These are phyloP conservation scores for Leccinum sublutescens DNA, from an alignment of 768 basidiomycete genomes.

Conservation along the genomic window DNA sequence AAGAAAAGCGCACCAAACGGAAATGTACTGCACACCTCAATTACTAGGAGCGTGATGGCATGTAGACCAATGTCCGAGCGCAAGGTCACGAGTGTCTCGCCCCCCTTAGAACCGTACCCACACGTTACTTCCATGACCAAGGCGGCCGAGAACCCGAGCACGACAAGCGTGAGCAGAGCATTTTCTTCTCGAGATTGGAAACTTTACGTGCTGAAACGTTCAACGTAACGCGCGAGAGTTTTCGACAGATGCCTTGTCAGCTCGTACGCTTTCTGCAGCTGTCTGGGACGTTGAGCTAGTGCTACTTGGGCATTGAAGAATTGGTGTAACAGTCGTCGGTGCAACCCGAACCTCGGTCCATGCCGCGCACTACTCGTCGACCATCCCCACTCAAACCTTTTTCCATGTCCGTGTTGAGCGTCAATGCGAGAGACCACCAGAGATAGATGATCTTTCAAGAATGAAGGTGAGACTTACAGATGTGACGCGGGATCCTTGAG, in stretches of 20 bases:
- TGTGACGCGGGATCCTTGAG: background rate
- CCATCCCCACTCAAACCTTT: background rate
- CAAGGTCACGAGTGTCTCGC: conserved; percentile 2
- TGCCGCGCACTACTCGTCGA: no score
- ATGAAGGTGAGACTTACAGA: background rate
- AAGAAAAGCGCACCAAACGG: background rate
- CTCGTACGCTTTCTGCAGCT: background rate
- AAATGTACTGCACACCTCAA: background rate
- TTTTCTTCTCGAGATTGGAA: background rate
- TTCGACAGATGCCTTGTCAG: background rate
- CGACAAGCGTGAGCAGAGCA: background rate
- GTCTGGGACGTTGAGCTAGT: no score
- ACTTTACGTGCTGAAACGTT: background rate
- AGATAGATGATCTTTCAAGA: no score
- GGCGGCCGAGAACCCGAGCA: background rate
- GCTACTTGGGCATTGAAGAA: no score
- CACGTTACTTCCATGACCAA: background rate
- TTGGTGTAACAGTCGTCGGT: no score
- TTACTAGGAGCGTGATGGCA: background rate
- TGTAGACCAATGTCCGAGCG: background rate
- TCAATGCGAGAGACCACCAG: no score
- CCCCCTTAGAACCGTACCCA: background rate
- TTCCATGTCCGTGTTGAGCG: background rate
- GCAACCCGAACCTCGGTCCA: no score
- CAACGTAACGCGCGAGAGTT: background rate